Evolutionary conservation across 805 yeast species (phyloP).

Genomic region (Candida loeiensis): DNA sequence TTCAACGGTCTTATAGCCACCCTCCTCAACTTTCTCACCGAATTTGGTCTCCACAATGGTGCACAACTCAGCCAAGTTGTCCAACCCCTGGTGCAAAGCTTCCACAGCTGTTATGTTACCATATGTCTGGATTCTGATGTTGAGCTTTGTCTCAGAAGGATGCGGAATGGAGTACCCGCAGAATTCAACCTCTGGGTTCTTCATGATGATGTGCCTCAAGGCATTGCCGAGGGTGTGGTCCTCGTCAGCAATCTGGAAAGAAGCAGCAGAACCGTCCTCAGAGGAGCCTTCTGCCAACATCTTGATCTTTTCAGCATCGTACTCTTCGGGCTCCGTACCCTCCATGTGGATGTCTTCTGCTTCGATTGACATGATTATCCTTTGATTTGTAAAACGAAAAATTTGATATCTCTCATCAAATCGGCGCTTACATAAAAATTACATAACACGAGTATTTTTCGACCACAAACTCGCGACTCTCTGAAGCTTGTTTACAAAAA

Average conservation of each 20-base stretch:
- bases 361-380: constrained; percentile 20
- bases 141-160: constrained; percentile 88
- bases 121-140: constrained; percentile 91
- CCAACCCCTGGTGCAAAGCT: constrained; percentile 88
- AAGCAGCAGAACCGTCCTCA: constrained; percentile 91
- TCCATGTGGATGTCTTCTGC: constrained; percentile 22
- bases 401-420: not conserved
- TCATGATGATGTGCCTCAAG: constrained; percentile 89
- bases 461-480: constrained; percentile 4
- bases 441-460: not conserved
- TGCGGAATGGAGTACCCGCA: constrained; percentile 99
- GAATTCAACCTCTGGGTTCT: constrained; percentile 96
- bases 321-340: constrained; percentile 33
- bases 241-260: constrained; percentile 88
- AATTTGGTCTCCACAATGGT: constrained; percentile 77
- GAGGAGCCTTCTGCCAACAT: constrained; percentile 75
- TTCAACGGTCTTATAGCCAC: constrained; percentile 48
- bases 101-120: constrained; percentile 83
- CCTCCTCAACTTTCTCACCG: constrained; percentile 61
- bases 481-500: constrained; percentile 7
- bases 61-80: constrained; percentile 79
- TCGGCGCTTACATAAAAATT: constrained; percentile 2
- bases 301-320: constrained; percentile 56
- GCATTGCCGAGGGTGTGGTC: constrained; percentile 97
- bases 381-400: not conserved